These are phyloP conservation scores for Leishmania lainsoni DNA, from an alignment of 208 protist genomes.

Conservation along the genomic window DNA sequence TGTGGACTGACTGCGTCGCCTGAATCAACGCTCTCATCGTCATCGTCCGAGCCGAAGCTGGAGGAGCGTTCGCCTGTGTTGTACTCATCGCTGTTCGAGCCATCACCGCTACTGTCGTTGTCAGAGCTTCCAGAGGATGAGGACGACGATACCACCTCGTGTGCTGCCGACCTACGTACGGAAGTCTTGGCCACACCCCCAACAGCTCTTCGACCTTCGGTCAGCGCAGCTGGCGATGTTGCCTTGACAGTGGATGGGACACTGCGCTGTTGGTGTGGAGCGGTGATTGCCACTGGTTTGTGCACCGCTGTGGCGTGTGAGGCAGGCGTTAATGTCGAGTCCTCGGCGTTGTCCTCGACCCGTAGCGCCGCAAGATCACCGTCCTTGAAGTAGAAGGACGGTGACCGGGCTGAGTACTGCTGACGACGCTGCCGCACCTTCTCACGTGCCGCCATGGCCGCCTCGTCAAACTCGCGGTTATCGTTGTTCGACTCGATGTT, in stretches of 20 bases:
- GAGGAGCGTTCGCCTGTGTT: conserved; percentile 15
- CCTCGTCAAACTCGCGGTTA: background rate
- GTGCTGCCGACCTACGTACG: background rate
- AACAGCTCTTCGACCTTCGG: background rate
- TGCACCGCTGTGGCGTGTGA: background rate
- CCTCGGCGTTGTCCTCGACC: background rate
- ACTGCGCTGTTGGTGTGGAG: background rate
- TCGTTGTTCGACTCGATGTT: background rate
- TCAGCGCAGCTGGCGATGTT: background rate
- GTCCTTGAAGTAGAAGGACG: conserved; percentile 24
- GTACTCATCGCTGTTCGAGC: conserved; percentile 11
- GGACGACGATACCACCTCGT: background rate
- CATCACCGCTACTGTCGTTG: conserved; percentile 5
- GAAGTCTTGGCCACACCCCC: background rate
- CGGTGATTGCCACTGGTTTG: background rate
- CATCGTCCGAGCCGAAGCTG: conserved; percentile 3
- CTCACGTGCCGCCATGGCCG: conserved; percentile 14
- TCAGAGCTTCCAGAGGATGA: conserved; percentile 12
- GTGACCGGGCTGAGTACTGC: conserved; percentile 3
- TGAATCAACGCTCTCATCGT: background rate
- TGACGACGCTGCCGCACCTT: conserved; percentile 5
- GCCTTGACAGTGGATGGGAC: background rate
- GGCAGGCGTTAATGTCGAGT: background rate
- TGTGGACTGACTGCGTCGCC: background rate
- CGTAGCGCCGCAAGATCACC: conserved; percentile 12